phyloP scores from a whole-genome alignment of 768 basidiomycete species.

The Suillus ampliporus region DNA sequence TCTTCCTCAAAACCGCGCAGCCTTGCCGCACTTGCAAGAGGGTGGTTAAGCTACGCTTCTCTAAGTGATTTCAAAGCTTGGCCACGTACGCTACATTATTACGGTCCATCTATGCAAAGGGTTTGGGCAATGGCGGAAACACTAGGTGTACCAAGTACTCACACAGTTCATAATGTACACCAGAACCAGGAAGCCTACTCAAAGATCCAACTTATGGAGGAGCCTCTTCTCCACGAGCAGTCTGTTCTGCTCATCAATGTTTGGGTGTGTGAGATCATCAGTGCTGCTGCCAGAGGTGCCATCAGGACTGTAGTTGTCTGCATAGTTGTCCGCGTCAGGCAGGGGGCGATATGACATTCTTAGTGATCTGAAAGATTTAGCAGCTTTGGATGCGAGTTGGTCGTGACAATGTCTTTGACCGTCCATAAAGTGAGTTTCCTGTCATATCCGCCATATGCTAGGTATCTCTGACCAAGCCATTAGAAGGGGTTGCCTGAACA shows the following conservation, averaged over 20 bases:
- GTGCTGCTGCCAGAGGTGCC: background rate
- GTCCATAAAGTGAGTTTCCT: no score
- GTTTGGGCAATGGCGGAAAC: constrained; percentile 4
- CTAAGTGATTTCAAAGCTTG: background rate
- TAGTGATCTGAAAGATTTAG: background rate
- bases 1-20: constrained; percentile 72
- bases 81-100: constrained; percentile 63
- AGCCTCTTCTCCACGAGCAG: constrained; percentile 52
- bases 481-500: constrained; percentile 89
- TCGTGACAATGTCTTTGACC: no score
- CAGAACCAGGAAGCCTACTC: constrained; percentile 49
- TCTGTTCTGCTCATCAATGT: constrained; percentile 27
- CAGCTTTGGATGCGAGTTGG: no score
- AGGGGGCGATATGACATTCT: constrained; percentile 1
- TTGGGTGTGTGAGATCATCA: background rate
- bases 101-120: constrained; percentile 58
- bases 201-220: constrained; percentile 47
- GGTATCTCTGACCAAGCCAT: constrained; percentile 91
- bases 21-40: constrained; percentile 61
- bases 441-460: no score
- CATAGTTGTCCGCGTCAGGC: background rate
- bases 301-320: background rate
- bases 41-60: background rate
- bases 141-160: constrained; percentile 21
- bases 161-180: constrained; percentile 55